Evolutionary conservation across 192 early-diverging fungal genomes (phyloP), one percentile per base, ranked within the genome.

Genomic region (Piromyces sp.): DNA sequence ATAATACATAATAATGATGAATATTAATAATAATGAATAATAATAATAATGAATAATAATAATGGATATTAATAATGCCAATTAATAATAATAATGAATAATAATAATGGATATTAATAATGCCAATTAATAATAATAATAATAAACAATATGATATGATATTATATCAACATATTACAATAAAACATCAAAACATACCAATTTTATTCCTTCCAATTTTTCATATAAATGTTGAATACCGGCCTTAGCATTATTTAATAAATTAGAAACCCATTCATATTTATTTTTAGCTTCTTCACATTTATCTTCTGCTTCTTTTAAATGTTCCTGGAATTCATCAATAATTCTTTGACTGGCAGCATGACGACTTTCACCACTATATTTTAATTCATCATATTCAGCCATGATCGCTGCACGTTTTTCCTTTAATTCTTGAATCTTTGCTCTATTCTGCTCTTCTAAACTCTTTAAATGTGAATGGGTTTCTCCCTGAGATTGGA

Each of bases 401-500:
- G 79, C 80, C 29, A 83, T 36, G 30, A 90, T 86, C 13, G 85
- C 82, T 19, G 36, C 37, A 83, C 88, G 88, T 81, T 87, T 83
- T 58, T 81, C 84, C 79, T 88, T 90, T 13, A 92, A 82, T 80
- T 89, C 86, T 40, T 84, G 88, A 36, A 89, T 84, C 13, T 87
- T 84, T 17, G 81, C 84, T 83, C 90, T 88, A 81, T 90, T 90
- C 5, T 79, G 79, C 80, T 85, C 79, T 79, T 87, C 85, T 12
- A 91, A 84, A 51, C 85, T 84, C 17, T 85, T 81, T n/a, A 92
- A 84, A 78, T 89, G 91, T 12, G 83, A 84, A 86, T 88, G 86
- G 19, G 91, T 92, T 36, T 90, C 90, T 30, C 89, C 87, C 82
- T 92, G 91, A 13, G 88, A 86, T 79, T 89, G 88, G 84, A 90